Base-by-base conservation (phyloP, 495 filamentous ascomycete species). In the Aspergillus conjunctus region DNA sequence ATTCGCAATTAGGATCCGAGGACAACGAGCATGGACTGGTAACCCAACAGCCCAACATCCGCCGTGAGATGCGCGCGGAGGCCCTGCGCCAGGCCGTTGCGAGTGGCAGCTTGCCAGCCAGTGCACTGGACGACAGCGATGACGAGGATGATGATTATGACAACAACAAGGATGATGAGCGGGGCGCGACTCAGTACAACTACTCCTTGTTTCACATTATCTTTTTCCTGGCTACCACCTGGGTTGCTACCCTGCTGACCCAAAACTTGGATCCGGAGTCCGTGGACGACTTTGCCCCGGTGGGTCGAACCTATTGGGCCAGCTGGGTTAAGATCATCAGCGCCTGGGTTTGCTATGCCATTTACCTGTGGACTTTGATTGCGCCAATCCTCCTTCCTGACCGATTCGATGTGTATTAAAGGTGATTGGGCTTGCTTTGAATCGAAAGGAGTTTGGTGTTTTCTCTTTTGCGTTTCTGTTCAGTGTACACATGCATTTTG, bases 311-410 rank as follows among this genome's bases (percentile, higher is more conserved):
- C 18, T 94, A 97, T 78, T 96, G 93, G 87, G 94, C 94, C 20
- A 96, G 91, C 76, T 98, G 94, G 94, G 92, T 97, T 64, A 98
- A 98, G 87, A 98, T 98, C 72, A 86, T 97, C 51, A 96, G 92
- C 76, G 87, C 93, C 17, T 98, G 94, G 94, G 88, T 94, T 49
- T 98, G 95, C 76, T 98, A 98, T 75, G 87, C 78, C 41, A 91
- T 98, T 73, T 98, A 97, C 66, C 80, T 85, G 43, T 98, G 94
- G 94, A 96, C 91, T 22, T 72, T 98, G 66, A 76, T 95, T 49
- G 94, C 95, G 43, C 94, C 94, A 9, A 81, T 93, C 39, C 65
- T 93, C 22, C 68, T 98, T 71, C 93, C 94, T 0, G 93, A 96
- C 66, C 81, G 92, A 56, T 97, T 97, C 75, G 90, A 88, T 50